Base-by-base conservation (phyloP, 441 rosid species). In the Adansonia rubrostipa region DNA sequence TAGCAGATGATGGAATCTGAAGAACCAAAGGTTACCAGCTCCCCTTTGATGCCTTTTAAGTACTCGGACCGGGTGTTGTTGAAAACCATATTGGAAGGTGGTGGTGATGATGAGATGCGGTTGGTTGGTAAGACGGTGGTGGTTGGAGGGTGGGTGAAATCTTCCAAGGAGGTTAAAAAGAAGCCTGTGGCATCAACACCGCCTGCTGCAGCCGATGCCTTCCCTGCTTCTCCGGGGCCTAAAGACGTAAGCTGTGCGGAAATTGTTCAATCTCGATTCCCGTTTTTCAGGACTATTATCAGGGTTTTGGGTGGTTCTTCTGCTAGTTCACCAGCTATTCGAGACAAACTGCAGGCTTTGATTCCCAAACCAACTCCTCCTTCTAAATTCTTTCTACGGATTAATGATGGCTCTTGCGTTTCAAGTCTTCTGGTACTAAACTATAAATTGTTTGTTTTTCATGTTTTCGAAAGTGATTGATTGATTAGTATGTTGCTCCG, bases 61-160 rank as follows among this genome's bases (percentile, higher is more conserved):
- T 94, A 92, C 76, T 92, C 99, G 28, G 85, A 86, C 62, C 79
- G 99, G 80, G 91, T 94, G 57, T 76, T 87, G 74, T 33, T 94
- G 70, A 90, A 86, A 84, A 81, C 89, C 61, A 82, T 96, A 60
- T 58, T 92, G 73, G 89, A 77, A 22, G 11, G 84, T 45, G 74
- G 88, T 0, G 74, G 88, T 0, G 93, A 92, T 73, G 85, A 87
- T 10, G 95, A 92, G 22, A 47, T 66, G 8, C 85, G 85, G 6
- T 66, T 91, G 17, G 68, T 71, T 6, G 96, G 92, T 1, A 53
- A 91, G 82, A 90, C 85, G 28, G 76, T 92, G 53, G 92, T 92
- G 68, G 64, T 94, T 56, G 99, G 99, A 3, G 99, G 99, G 8
- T 94, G 99, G 99, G 93, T 96, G 9, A 94, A 87, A 88, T 82